phyloP scores from a whole-genome alignment of 495 filamentous ascomycete species.

The Penicillium longicatenatum region DNA sequence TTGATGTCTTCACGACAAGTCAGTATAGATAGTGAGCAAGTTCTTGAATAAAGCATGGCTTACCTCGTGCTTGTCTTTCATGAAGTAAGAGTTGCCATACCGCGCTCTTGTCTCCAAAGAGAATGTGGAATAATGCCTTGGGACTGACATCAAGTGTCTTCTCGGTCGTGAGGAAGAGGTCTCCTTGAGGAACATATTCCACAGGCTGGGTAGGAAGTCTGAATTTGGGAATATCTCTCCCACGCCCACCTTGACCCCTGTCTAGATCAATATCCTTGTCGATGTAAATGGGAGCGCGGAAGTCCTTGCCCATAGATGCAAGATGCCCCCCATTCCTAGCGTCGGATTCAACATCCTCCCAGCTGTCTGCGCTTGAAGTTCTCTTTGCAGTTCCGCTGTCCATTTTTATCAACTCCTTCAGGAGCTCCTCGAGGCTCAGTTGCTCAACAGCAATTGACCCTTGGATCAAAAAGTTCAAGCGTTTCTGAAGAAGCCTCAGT shows the following conservation, averaged over 20 bases:
- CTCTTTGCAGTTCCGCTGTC: constrained; percentile 63
- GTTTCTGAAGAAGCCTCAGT: constrained; percentile 74
- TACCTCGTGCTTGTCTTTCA: constrained; percentile 75
- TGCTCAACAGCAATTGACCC: constrained; percentile 68
- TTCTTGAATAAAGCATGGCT: background rate
- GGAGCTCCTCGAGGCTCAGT: constrained; percentile 61
- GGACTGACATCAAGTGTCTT: constrained; percentile 82
- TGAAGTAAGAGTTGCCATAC: constrained; percentile 91
- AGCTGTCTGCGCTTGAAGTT: constrained; percentile 82
- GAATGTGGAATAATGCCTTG: constrained; percentile 91
- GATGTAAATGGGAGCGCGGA: constrained; percentile 61
- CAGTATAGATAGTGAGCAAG: constrained; percentile 12
- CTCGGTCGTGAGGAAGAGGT: constrained; percentile 70
- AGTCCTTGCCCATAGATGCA: constrained; percentile 46
- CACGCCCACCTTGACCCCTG: constrained; percentile 34
- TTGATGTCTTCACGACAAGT: constrained; percentile 53
- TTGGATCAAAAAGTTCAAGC: constrained; percentile 81
- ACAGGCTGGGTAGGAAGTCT: constrained; percentile 83
- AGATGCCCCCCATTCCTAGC: constrained; percentile 23
- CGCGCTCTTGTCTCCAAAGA: constrained; percentile 93
- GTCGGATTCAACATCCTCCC: constrained; percentile 83
- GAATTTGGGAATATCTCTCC: constrained; percentile 69
- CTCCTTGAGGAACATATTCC: constrained; percentile 77
- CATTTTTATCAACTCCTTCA: constrained; percentile 66
- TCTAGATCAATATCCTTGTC: constrained; percentile 61